Evolutionary conservation across 352 stramenopile species (phyloP), one percentile per base, ranked within the genome.

Genomic region (Phytopythium helicoides): DNA sequence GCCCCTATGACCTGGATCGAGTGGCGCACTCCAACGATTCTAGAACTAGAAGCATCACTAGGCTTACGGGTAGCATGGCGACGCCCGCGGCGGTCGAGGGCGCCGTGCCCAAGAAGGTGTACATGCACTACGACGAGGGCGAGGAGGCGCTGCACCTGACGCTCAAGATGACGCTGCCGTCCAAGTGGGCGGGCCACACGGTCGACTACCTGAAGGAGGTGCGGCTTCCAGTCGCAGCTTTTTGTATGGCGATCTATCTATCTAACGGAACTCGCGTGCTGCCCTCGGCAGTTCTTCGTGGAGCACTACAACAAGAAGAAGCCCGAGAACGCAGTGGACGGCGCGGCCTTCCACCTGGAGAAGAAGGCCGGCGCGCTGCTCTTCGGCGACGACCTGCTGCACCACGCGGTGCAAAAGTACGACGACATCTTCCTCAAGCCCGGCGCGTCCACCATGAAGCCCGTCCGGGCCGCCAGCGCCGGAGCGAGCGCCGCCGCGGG

Each of bases 281-380:
- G 26, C 5, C 28, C 28, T 33, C 5, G 28, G n/a, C 22, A 94
- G 82, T 94, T 96, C 64, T 96, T 96, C 50, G 81, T 94, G 38
- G 85, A 95, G 65, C 77, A 92, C 55, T 96, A 96, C 68, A 96
- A 96, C 63, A 89, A 80, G 40, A 94, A 94, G 66, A 90, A 92
- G 57, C 73, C 84, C 9, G 72, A 91, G 3, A 76, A 91, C 35
- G 56, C 54, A 48, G 60, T 94, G 34, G 68, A 87, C 14, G 68
- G 59, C 5, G 60, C 47, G 1, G 54, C 69, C 39, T 75, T 85
- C 54, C 81, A 94, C 52, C 59, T 95, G 51, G 84, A 93, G 55
- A 84, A 86, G 64, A 86, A 87, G 60, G 55, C 53, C 23, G 65
- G 67, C 42, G 54, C 55, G 5, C 33, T 70, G 40, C 66, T 92